A percentile compares a stretch with the other conserved stretches of the same genome.
These are phyloP conservation scores for Lipomyces sp. DNA, from an alignment of 805 yeast species.

Conservation along the genomic window DNA sequence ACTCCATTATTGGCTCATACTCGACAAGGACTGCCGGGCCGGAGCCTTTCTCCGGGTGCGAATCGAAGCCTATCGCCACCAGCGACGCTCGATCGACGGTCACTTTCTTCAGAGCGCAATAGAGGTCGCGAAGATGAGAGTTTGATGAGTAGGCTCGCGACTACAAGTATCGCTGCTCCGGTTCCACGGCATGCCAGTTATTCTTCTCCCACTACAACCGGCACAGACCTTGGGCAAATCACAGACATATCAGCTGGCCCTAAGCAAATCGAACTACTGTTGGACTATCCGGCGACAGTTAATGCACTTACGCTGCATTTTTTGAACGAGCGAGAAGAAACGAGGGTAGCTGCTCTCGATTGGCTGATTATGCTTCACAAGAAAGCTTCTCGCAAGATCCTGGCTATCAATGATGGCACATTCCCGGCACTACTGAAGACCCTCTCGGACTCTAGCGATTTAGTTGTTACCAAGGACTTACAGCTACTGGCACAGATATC, in stretches of 20 bases:
- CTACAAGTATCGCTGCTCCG: background rate
- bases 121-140: constrained; percentile 16
- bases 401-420: constrained; percentile 52
- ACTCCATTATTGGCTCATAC: constrained; percentile 11
- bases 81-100: constrained; percentile 7
- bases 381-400: constrained; percentile 57
- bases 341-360: constrained; percentile 78
- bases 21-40: constrained; percentile 3
- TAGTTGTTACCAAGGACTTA: constrained; percentile 70
- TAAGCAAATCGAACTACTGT: constrained; percentile 17
- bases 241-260: background rate
- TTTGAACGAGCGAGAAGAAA: constrained; percentile 69
- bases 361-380: constrained; percentile 84
- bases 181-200: constrained; percentile 33
- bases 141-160: constrained; percentile 9
- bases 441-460: constrained; percentile 67
- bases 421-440: constrained; percentile 77
- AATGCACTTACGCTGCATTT: constrained; percentile 71
- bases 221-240: too few relatives aligned
- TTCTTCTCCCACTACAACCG: constrained; percentile 30
- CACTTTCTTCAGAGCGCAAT: constrained; percentile 17
- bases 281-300: constrained; percentile 60
- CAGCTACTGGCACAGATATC: constrained; percentile 72
- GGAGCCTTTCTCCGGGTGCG: constrained; percentile 10
- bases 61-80: constrained; percentile 19